Percentiles rank a stretch among this genome's conserved stretches.
These are phyloP conservation scores for Termitomyces sp. DNA, from an alignment of 1,284 basidiomycete species.

Conservation along the genomic window DNA sequence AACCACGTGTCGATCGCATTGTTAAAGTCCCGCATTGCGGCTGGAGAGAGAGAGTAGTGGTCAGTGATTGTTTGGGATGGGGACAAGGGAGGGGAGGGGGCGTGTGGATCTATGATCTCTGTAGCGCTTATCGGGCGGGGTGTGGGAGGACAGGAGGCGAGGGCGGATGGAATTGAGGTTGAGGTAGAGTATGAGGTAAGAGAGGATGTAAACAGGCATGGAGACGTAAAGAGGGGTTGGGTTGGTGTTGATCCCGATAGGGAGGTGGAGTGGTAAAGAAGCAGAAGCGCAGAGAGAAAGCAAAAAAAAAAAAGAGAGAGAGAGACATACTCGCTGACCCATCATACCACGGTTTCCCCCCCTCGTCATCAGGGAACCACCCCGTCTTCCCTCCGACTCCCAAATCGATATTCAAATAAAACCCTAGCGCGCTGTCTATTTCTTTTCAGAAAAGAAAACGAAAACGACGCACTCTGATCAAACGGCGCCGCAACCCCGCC, in stretches of 20 bases:
- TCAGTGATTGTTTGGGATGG: background rate
- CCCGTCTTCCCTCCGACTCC: slow-evolving; percentile 78
- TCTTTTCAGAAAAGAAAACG: accelerated
- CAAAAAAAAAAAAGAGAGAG: background rate
- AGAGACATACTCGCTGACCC: slow-evolving; percentile 41
- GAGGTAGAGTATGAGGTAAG: no score
- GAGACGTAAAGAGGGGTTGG: background rate
- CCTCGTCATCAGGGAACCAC: slow-evolving; percentile 74
- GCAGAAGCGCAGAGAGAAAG: background rate
- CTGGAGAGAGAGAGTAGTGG: slow-evolving; percentile 22
- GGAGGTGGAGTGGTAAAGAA: background rate
- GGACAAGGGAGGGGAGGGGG: no score
- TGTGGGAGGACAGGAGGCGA: no score
- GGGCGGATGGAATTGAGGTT: no score
- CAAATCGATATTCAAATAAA: slow-evolving; percentile 74
- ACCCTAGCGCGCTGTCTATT: slow-evolving; percentile 36
- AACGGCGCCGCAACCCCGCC: slow-evolving; percentile 65
- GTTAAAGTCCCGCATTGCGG: slow-evolving; percentile 70
- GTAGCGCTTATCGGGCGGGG: no score
- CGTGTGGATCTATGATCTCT: no score
- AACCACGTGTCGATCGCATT: slow-evolving; percentile 59
- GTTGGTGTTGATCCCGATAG: no score
- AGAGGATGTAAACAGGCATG: no score
- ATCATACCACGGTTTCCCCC: slow-evolving; percentile 77
- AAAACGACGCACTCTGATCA: slow-evolving; percentile 54